These are phyloP conservation scores for Akanthomyces lecanii DNA, from an alignment of 2,329 filamentous ascomycete species.

Conservation along the genomic window DNA sequence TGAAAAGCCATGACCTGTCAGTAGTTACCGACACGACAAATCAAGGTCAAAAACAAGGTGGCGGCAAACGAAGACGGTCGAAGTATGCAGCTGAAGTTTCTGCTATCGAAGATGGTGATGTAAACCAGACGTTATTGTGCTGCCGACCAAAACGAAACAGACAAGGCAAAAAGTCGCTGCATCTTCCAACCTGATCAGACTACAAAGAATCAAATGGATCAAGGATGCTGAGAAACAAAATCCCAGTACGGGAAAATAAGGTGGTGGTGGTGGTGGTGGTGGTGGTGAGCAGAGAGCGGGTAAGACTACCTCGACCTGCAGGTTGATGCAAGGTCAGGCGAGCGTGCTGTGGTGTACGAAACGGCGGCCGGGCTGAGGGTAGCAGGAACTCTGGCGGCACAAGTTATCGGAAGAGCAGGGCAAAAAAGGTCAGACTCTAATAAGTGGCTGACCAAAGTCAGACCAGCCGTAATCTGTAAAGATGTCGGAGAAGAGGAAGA, in stretches of 20 bases:
- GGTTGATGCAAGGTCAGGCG: neutral
- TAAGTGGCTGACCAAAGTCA: slow-evolving; percentile 5
- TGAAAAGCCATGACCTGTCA: slow-evolving; percentile 43
- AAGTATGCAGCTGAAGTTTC: neutral
- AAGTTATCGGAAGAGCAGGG: neutral
- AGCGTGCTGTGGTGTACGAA: neutral
- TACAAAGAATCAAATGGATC: neutral
- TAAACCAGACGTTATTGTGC: neutral
- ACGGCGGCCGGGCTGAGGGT: neutral
- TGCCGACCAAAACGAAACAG: slow-evolving; percentile 5
- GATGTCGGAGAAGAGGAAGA: slow-evolving; percentile 7
- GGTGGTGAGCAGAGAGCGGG: neutral
- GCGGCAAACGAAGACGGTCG: neutral
- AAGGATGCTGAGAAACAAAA: neutral
- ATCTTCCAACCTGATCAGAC: neutral
- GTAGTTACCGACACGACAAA: slow-evolving; percentile 21
- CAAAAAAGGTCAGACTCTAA: slow-evolving; percentile 9
- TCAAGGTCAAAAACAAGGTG: neutral
- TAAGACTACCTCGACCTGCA: neutral
- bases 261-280: neutral
- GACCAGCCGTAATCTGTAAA: neutral
- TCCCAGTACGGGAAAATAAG: neutral
- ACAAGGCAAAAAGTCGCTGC: neutral
- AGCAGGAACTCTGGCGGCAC: neutral
- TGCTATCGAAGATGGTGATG: neutral